Percentiles rank a stretch among this genome's conserved stretches.
These are phyloP conservation scores for Seminavis robusta DNA, from an alignment of 108 stramenopile genomes.

Conservation along the genomic window DNA sequence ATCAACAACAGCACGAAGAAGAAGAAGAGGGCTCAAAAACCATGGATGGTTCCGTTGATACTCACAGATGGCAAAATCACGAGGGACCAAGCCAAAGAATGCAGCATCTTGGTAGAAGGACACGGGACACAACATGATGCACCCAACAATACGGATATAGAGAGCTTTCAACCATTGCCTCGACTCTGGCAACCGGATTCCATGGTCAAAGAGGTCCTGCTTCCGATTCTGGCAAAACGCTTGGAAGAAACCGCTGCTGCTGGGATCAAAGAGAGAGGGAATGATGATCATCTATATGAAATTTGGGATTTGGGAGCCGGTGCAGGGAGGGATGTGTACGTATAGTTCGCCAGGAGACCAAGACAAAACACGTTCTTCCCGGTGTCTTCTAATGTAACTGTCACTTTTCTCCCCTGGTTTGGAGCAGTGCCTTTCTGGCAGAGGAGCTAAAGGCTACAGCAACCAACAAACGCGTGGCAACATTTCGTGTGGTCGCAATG, in stretches of 20 bases:
- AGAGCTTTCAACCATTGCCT: constrained; percentile 25
- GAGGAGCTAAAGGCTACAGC: constrained; percentile 46
- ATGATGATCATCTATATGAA: constrained; percentile 6
- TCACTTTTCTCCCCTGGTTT: no score
- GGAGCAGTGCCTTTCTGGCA: constrained; percentile 76
- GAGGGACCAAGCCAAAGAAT: constrained; percentile 1
- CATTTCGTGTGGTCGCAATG: constrained; percentile 49
- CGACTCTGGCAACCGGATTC: constrained; percentile 81
- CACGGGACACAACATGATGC: background rate
- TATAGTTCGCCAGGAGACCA: no score
- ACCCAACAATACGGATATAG: background rate
- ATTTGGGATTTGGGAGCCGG: constrained; percentile 81
- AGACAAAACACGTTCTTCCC: no score
- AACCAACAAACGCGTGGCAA: constrained; percentile 5
- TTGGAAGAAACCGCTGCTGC: background rate
- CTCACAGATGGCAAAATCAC: constrained; percentile 24
- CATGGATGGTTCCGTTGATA: constrained; percentile 50
- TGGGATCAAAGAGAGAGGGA: background rate
- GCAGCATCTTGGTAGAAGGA: no score
- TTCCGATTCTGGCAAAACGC: constrained; percentile 38
- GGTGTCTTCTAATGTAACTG: no score
- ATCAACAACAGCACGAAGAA: constrained; percentile 32
- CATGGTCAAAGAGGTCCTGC: constrained; percentile 49
- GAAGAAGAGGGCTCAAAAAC: constrained; percentile 50
- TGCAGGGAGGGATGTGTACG: constrained; percentile 74